Base-by-base conservation (phyloP, 1,284 basidiomycete genomes). In the Lentinus polychrous region DNA sequence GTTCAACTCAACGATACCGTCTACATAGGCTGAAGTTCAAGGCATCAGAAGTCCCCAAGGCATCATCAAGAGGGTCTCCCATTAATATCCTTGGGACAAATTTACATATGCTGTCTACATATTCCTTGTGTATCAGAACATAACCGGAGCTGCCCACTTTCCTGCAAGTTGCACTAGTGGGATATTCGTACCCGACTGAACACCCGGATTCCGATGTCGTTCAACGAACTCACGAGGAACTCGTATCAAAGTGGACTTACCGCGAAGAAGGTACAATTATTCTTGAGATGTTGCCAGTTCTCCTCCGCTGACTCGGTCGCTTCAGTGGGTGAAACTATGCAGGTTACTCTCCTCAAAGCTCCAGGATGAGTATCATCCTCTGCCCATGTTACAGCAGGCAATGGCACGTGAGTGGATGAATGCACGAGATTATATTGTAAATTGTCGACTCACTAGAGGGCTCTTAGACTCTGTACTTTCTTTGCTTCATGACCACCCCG, bases 161-260 rank as follows among this genome's bases (percentile, higher is more conserved):
- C n/a, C n/a, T n/a, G n/a, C 27, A 27, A 27, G 27, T 27, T 27
- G 27, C n/a, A n/a, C n/a, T n/a, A n/a, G n/a, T n/a, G n/a, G n/a
- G n/a, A n/a, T 27, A 10, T 27, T 27, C 27, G 27, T 27, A 27
- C 27, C 27, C 4, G 27, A 27, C 10, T 27, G 10, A 27, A 27
- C 46, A 8, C 24, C 37, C 15, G 37, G 3, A 14, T 14, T 22
- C 10, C 37, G 49, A 86, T 86, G 83, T 83, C 83, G 37, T 60
- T 87, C 37, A 72, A 71, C 44, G 82, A 78, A 49, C 65, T 87
- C 39, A 84, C 84, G 4, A 71, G 80, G 49, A 86, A 86, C 60
- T 77, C 80, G 31, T 87, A 84, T 53, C 80, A 86, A 56, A 78
- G 73, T 58, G 84, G 84, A 7, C 64, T 86, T 17, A 67, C 78